A percentile compares a stretch with the other conserved stretches of the same genome.
Conservation (phyloP, 2,329 filamentous ascomycete genomes). For the Pyricularia sp. region DNA sequence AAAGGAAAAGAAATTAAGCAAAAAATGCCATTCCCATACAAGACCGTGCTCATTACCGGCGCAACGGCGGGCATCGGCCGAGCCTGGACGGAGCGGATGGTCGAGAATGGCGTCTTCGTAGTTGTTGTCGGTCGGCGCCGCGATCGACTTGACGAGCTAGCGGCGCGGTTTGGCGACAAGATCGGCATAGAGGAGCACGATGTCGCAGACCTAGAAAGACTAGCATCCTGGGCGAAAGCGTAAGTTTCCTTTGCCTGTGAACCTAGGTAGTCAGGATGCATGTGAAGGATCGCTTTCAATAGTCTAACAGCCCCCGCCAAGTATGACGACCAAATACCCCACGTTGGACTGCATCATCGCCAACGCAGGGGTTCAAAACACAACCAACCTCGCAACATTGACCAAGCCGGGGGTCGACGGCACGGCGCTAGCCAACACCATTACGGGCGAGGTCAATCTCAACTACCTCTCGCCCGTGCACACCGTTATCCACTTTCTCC, state of each 20-base stretch:
- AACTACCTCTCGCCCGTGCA: slow-evolving; percentile 14
- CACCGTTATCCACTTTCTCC: slow-evolving; percentile 13
- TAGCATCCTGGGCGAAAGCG: slow-evolving; percentile 30
- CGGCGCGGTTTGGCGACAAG: slow-evolving; percentile 31
- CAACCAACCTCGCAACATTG: slow-evolving; percentile 34
- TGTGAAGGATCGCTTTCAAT: not conserved
- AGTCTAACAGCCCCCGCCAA: slow-evolving; percentile 7
- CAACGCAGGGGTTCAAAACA: slow-evolving; percentile 45
- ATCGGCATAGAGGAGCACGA: slow-evolving; percentile 33
- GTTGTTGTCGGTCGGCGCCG: slow-evolving; percentile 43
- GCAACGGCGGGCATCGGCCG: slow-evolving; percentile 44
- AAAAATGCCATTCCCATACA: slow-evolving; percentile 43
- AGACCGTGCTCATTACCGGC: slow-evolving; percentile 43
- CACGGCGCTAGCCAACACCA: slow-evolving; percentile 20
- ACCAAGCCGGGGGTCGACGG: slow-evolving; percentile 20
- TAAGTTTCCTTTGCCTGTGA: slow-evolving; percentile 13
- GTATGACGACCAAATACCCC: slow-evolving; percentile 29
- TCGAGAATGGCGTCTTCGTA: slow-evolving; percentile 39
- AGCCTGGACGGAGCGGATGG: slow-evolving; percentile 30
- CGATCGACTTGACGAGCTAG: slow-evolving; percentile 38
- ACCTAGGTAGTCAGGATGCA: too few relatives aligned
- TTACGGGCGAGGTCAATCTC: slow-evolving; percentile 17
- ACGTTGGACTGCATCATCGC: slow-evolving; percentile 46
- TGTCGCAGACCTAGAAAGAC: slow-evolving; percentile 30
- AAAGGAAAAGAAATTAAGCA: too few relatives aligned